Conservation (phyloP, 306 rosid genomes). For the Gleditsia sinensis region DNA sequence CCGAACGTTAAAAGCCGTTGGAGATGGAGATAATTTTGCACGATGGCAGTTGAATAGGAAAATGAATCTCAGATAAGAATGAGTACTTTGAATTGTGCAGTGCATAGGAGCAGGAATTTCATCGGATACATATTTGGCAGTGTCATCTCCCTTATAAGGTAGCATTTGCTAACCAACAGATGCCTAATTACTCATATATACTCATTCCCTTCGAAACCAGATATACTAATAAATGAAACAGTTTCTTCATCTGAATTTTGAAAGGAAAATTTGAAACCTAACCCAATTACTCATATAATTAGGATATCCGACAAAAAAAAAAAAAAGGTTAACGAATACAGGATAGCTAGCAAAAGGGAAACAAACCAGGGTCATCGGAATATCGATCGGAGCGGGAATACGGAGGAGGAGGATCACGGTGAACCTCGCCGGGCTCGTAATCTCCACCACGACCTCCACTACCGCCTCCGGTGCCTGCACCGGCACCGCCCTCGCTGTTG, state of each 20-base stretch:
- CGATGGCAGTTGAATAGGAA: neutral
- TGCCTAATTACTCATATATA: no score
- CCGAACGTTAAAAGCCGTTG: neutral
- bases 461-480: neutral
- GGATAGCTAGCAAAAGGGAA: neutral
- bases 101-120: neutral
- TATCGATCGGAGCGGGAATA: slow-evolving; percentile 50
- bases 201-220: neutral
- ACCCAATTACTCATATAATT: neutral
- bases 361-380: slow-evolving; percentile 46
- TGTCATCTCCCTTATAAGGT: neutral
- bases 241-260: neutral
- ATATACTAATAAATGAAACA: neutral
- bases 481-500: slow-evolving; percentile 22
- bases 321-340: neutral
- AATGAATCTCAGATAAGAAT: neutral
- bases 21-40: neutral
- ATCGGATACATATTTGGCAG: neutral
- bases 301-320: neutral
- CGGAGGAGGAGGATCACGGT: slow-evolving; percentile 43
- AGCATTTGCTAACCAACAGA: neutral
- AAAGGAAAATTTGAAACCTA: neutral
- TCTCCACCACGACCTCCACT: slow-evolving; percentile 35
- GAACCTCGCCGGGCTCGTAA: slow-evolving; percentile 47
- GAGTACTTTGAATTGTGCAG: neutral